Conservation (phyloP, 495 filamentous ascomycete species). For the Penicillium canariense region DNA sequence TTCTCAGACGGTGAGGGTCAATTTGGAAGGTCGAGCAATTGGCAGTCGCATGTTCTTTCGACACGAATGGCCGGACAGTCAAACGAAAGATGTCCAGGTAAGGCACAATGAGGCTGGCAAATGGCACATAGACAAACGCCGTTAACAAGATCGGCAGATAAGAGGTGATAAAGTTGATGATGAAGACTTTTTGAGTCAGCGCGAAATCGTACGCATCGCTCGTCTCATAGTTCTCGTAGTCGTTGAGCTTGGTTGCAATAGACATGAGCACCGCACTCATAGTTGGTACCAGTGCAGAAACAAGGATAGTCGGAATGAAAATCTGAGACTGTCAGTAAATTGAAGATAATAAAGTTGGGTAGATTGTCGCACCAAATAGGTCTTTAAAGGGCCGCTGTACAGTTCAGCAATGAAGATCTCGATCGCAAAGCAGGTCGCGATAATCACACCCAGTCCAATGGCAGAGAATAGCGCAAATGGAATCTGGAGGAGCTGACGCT, state of each 20-base stretch:
- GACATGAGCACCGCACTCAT: conserved; percentile 72
- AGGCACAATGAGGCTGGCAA: conserved; percentile 81
- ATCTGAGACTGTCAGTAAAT: conserved; percentile 53
- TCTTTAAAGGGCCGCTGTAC: conserved; percentile 87
- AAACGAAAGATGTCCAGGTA: conserved; percentile 84
- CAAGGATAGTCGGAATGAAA: conserved; percentile 82
- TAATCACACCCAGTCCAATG: conserved; percentile 70
- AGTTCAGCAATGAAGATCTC: conserved; percentile 96
- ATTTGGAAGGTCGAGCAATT: conserved; percentile 69
- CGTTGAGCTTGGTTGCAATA: conserved; percentile 75
- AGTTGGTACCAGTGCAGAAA: conserved; percentile 78
- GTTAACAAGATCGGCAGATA: conserved; percentile 91
- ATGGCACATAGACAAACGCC: conserved; percentile 95
- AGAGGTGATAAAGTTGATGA: conserved; percentile 96
- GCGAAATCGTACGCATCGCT: conserved; percentile 73
- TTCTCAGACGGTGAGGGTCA: conserved; percentile 78
- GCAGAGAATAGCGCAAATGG: conserved; percentile 80
- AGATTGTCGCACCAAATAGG: conserved; percentile 62
- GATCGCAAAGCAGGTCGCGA: conserved; percentile 85
- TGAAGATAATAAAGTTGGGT: background rate
- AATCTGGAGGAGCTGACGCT: conserved; percentile 77
- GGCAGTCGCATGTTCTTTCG: conserved; percentile 60
- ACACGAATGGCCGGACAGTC: conserved; percentile 71
- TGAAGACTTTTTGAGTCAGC: conserved; percentile 85
- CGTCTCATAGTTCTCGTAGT: conserved; percentile 92